Evolutionary conservation across 2,329 filamentous ascomycete species (phyloP), one percentile per base, ranked within the genome.

Genomic region (Aspergillus neoniger): DNA sequence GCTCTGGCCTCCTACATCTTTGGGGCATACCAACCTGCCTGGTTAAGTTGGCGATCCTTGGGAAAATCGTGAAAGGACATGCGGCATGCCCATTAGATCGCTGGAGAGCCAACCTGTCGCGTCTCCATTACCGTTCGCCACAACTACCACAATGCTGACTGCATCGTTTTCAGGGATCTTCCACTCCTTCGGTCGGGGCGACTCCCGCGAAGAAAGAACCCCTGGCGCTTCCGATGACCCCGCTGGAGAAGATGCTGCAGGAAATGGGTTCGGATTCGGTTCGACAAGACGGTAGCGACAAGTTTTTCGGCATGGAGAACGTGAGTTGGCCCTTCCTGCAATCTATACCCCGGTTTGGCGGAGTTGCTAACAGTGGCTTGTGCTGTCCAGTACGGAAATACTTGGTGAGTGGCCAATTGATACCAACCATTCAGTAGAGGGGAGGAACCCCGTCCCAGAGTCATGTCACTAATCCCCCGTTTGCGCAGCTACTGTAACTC

Each of bases 301-400:
- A 96, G 81, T 99, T 96, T 81, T 98, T 96, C 79, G 95, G 95
- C 15, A 89, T 98, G 76, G 95, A 99, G 79, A 99, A 99, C 80
- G 94, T 98, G 83, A 79, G 91, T 82, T 58, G 23, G 44, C 44
- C 28, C 41, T 12, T 32, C 23, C 28, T 17, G 23, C 32, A n/a
- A 38, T n/a, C 38, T 39, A 41, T n/a, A 25, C 21, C 21, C 30
- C 5, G 17, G 17, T 21, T n/a, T 17, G 9, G 39, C 17, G 10
- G 19, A 21, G 32, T 57, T 48, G 50, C 71, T 70, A 60, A 73
- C 63, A 17, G 54, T n/a, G 36, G 36, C 43, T 61, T 55, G 41
- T 50, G 38, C 60, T 57, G 50, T 58, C 52, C 77, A 97, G 92
- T 97, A 96, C 80, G 94, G 94, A 74, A 98, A 96, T 74, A 98